Conservation (phyloP, 2,329 filamentous ascomycete genomes). For the Aureobasidium subglaciale region DNA sequence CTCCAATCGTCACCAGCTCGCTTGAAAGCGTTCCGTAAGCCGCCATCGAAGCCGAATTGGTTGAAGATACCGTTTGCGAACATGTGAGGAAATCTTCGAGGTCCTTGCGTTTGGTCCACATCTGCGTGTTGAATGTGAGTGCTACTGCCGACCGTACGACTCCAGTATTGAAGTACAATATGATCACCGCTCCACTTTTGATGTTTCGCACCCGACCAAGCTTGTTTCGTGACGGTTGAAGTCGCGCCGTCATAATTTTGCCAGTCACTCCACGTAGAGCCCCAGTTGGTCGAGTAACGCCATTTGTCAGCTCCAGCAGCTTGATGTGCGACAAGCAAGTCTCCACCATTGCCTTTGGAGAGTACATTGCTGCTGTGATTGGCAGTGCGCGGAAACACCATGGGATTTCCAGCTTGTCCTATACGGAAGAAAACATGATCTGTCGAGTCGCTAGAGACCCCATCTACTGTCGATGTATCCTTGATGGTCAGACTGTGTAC, state of each 20-base stretch:
- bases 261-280: slow-evolving; percentile 54
- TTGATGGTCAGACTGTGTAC: slow-evolving; percentile 52
- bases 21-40: slow-evolving; percentile 47
- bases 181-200: slow-evolving; percentile 58
- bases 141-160: slow-evolving; percentile 50
- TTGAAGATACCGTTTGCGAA: slow-evolving; percentile 58
- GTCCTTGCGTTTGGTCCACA: slow-evolving; percentile 29
- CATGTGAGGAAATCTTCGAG: slow-evolving; percentile 54
- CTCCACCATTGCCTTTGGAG: slow-evolving; percentile 30
- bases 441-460: slow-evolving; percentile 42
- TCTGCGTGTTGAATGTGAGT: slow-evolving; percentile 56
- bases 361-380: slow-evolving; percentile 54
- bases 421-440: slow-evolving; percentile 58
- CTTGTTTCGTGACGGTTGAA: slow-evolving; percentile 39
- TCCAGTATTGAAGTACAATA: slow-evolving; percentile 58
- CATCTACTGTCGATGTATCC: slow-evolving; percentile 43
- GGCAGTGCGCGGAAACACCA: slow-evolving; percentile 49
- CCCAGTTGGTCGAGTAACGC: slow-evolving; percentile 57
- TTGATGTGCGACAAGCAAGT: slow-evolving; percentile 48
- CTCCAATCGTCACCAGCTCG: slow-evolving; percentile 49
- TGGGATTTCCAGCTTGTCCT: slow-evolving; percentile 51
- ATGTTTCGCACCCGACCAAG: slow-evolving; percentile 50
- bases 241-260: slow-evolving; percentile 47
- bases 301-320: slow-evolving; percentile 56
- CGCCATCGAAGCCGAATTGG: slow-evolving; percentile 56